A percentile compares a stretch with the other conserved stretches of the same genome.
These are phyloP conservation scores for Verticillium nubilum DNA, from an alignment of 2,329 filamentous ascomycete species.

Conservation along the genomic window DNA sequence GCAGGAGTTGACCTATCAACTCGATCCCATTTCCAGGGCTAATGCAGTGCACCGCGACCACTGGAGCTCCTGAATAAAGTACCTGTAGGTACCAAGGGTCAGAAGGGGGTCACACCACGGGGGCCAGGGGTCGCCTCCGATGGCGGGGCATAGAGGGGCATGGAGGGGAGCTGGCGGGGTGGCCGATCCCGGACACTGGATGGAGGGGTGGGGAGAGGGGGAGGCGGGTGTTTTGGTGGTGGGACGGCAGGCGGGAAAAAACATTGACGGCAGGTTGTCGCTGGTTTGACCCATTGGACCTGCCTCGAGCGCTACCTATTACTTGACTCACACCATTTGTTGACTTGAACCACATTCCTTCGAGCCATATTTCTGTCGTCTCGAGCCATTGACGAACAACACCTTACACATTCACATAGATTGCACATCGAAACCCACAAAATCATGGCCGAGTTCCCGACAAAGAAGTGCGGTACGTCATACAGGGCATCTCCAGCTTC, in stretches of 20 bases:
- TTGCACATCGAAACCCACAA: neutral
- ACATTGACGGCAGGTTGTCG: conserved; percentile 4
- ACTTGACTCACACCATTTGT: conserved; percentile 11
- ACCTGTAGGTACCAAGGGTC: too few relatives aligned
- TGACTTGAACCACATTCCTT: neutral
- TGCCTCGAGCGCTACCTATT: conserved; percentile 2
- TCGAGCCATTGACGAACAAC: neutral
- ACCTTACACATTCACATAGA: neutral
- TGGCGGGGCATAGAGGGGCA: conserved; percentile 11
- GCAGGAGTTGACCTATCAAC: too few relatives aligned
- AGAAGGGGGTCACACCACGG: too few relatives aligned
- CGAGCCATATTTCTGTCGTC: neutral
- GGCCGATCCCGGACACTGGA: conserved; percentile 9
- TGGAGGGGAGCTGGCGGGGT: conserved; percentile 8
- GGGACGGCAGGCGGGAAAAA: conserved; percentile 4
- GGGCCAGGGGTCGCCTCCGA: conserved; percentile 6
- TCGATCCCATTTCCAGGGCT: too few relatives aligned
- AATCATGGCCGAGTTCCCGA: conserved; percentile 36
- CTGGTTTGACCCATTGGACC: neutral
- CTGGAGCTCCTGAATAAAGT: too few relatives aligned
- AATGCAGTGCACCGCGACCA: too few relatives aligned
- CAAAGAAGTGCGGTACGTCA: conserved; percentile 53
- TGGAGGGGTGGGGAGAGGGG: neutral
- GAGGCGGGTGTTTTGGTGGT: too few relatives aligned
- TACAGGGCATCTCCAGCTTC: neutral